Conservation (phyloP, 108 stramenopile genomes). For the Discostella pseudostelligera region DNA sequence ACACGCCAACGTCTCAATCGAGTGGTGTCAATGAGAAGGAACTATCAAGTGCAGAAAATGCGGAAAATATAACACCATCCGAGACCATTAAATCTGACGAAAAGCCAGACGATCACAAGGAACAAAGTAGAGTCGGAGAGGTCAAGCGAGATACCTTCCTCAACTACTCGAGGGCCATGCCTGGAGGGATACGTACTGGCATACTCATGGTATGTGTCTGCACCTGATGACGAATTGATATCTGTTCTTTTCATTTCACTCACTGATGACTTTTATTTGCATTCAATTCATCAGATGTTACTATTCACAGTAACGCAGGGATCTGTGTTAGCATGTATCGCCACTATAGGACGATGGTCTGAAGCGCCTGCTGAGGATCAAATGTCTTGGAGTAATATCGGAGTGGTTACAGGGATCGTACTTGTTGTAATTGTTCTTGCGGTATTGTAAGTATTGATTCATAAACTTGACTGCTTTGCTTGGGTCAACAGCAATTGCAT, state of each 20-base stretch:
- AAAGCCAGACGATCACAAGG: conserved; percentile 55
- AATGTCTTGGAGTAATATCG: conserved; percentile 43
- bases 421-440: conserved; percentile 47
- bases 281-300: conserved; percentile 17
- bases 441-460: conserved; percentile 15
- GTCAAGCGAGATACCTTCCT: conserved; percentile 71
- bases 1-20: background rate
- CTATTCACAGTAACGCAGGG: conserved; percentile 67
- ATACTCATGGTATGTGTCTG: conserved; percentile 27
- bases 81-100: conserved; percentile 9
- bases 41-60: background rate
- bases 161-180: conserved; percentile 68
- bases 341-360: conserved; percentile 68
- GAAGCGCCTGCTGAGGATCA: conserved; percentile 53
- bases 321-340: conserved; percentile 54
- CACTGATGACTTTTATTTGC: background rate
- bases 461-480: background rate
- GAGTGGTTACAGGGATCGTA: conserved; percentile 50
- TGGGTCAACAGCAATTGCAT: background rate
- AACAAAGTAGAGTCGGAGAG: conserved; percentile 69
- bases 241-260: background rate
- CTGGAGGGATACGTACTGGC: conserved; percentile 55
- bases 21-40: background rate
- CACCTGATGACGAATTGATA: background rate
- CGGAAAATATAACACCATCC: background rate